Evolutionary conservation across 2,329 filamentous ascomycete species (phyloP).

Genomic region (Metarhizium sp.): DNA sequence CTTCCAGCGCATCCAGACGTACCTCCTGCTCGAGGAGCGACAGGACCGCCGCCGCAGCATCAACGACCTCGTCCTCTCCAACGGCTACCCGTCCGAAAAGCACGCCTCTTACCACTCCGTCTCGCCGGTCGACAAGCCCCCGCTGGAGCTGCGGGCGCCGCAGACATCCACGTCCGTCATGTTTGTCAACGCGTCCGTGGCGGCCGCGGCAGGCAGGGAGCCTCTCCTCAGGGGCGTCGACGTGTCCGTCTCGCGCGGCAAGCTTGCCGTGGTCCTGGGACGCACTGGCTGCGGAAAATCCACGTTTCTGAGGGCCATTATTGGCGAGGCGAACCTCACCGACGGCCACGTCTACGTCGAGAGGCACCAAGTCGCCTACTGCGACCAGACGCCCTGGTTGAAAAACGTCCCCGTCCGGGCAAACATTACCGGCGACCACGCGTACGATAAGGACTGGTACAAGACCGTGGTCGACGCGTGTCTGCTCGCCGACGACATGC

Average conservation of each 20-base stretch:
- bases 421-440: conserved; percentile 13
- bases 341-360: conserved; percentile 7
- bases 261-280: conserved; percentile 4
- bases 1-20: conserved; percentile 9
- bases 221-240: conserved; percentile 13
- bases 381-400: conserved; percentile 14
- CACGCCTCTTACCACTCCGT: conserved; percentile 14
- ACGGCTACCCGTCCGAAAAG: conserved; percentile 10
- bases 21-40: conserved; percentile 6
- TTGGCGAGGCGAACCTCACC: conserved; percentile 6
- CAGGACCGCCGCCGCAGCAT: conserved; percentile 11
- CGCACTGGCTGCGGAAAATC: conserved; percentile 18
- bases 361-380: conserved; percentile 4
- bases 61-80: conserved; percentile 29
- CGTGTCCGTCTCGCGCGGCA: background rate
- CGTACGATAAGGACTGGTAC: conserved; percentile 13
- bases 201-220: conserved; percentile 25
- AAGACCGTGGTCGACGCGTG: conserved; percentile 7
- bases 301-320: conserved; percentile 7
- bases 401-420: conserved; percentile 14
- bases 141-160: background rate
- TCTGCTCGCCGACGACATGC: conserved; percentile 17
- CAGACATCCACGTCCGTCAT: background rate
- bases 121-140: background rate
- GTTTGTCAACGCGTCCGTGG: conserved; percentile 32